Base-by-base conservation (phyloP, 2,329 filamentous ascomycete genomes). In the Monosporascus ibericus region DNA sequence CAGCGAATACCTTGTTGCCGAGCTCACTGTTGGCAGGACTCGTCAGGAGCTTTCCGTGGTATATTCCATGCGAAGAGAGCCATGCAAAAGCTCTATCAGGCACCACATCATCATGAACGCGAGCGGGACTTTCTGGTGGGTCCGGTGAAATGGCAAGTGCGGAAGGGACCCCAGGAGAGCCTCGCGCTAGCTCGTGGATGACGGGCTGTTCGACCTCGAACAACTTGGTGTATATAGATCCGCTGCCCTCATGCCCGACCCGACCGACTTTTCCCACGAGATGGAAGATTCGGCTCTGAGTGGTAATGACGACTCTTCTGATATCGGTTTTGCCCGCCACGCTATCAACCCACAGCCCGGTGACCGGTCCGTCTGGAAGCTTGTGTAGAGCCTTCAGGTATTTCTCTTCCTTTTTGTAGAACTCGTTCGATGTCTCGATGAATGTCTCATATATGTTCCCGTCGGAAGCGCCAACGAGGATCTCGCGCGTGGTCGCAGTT, bases 381-480 rank as follows among this genome's bases (percentile, higher is more conserved):
- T 87, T 92, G 68, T 92, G 91, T 20, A 99, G 79, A 37, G 79
- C 81, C 69, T 92, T 92, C 55, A 95, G 72, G 68, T 95, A 96
- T 70, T 90, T 91, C 68, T 99, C 94, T 70, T 97, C 92, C 65
- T 92, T 88, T 60, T 90, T 83, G 71, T 96, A 97, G 72, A 96
- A 96, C 68, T 97, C 94, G 48, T 87, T 91, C 15, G 90, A 88
- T 3, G 91, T 91, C 70, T 99, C 94, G 65, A 99, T 92, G 63
- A 90, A 97, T 18, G 87, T 87, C 71, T 99, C 94, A 71, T 96
- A 97, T 34, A 99, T 83, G 68, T 90, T 94, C 25, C 94, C 94
- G 71, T 97, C 94, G n/a, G 88, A 84, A 9, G 91, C 87, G 36
- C 94, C 94, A 34, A 99, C 72, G 8, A 99, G 75, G 38, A 99